phyloP scores from a whole-genome alignment of 1,139 yeast species.

The Candida dubliniensis region DNA sequence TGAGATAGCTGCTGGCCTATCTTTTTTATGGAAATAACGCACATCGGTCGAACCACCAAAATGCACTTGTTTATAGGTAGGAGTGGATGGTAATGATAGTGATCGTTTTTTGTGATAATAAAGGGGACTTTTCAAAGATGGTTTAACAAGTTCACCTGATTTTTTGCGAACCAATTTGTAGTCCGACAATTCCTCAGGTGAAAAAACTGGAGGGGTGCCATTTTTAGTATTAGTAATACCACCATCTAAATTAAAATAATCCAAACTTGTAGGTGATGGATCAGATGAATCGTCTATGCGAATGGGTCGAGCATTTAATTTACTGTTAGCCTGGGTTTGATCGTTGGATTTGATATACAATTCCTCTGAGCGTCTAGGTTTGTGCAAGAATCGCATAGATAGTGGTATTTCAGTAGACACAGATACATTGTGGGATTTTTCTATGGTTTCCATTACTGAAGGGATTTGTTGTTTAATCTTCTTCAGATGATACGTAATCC shows the following conservation, averaged over 20 bases:
- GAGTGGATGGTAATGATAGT: constrained; percentile 72
- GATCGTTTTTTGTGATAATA: constrained; percentile 42
- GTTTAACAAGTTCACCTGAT: constrained; percentile 77
- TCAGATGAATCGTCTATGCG: constrained; percentile 2
- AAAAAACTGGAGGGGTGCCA: background rate
- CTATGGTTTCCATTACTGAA: constrained; percentile 3
- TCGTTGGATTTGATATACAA: constrained; percentile 35
- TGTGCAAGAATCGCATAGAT: constrained; percentile 42
- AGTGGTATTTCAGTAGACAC: constrained; percentile 24
- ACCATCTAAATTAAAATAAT: constrained; percentile 10
- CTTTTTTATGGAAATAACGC: constrained; percentile 68
- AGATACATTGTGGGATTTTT: constrained; percentile 2
- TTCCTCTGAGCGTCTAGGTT: constrained; percentile 38
- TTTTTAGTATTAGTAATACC: background rate
- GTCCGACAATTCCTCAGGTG: constrained; percentile 6
- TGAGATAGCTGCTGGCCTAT: constrained; percentile 74
- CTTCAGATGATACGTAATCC: too few relatives aligned
- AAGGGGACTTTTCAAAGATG: constrained; percentile 52
- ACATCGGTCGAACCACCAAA: constrained; percentile 70
- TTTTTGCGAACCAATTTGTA: constrained; percentile 60
- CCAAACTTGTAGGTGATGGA: constrained; percentile 7
- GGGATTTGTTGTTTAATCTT: background rate
- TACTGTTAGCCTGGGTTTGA: constrained; percentile 35
- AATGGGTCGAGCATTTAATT: constrained; percentile 20
- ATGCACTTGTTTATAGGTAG: constrained; percentile 73